Base-by-base conservation (phyloP, 225 moss, liverwort and hornwort genomes). In the Thuidium tamariscinum region DNA sequence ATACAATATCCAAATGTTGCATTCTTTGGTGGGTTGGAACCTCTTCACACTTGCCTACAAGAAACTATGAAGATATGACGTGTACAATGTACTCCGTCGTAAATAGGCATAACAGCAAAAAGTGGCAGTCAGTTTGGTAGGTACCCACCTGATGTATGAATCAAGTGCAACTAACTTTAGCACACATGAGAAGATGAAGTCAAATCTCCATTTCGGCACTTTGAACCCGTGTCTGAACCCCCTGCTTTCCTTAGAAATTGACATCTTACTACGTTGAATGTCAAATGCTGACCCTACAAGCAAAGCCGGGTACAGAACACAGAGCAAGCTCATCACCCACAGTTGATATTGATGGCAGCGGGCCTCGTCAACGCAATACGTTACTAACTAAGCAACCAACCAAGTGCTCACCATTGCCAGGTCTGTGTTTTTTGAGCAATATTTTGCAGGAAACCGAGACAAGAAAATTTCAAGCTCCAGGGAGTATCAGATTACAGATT, bases 61-160 rank as follows among this genome's bases (percentile, higher is more conserved):
- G 4, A 42, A 39, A 23, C 2, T 3, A 68, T 20, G 21, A 66
- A 36, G 11, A 20, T 36, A 11, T 66, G 0, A 36, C 1, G 0
- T 20, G 0, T 11, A 3, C 36, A 65, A 20, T 36, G n/a, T n/a
- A n/a, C n/a, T n/a, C n/a, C n/a, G 19, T 64, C 10, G 3, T n/a
- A 65, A 65, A n/a, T 65, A 65, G 18, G 18, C n/a, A n/a, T n/a
- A n/a, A n/a, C n/a, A n/a, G n/a, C 8, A 9, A 2, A 63, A 32
- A 37, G 20, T 66, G 11, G 0, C 3, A 0, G 7, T 67, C n/a
- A n/a, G n/a, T n/a, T n/a, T 13, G 2, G 4, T 1, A 11, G 13
- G 1, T 37, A 12, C 22, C 37, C 4, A 7, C 22, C 7, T 22
- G 3, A 22, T 11, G 19, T 48, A 30, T 19, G 30, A 48, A 11